Evolutionary conservation across 148 eudicot genomes (phyloP).

Genomic region (Cornus kousa): DNA sequence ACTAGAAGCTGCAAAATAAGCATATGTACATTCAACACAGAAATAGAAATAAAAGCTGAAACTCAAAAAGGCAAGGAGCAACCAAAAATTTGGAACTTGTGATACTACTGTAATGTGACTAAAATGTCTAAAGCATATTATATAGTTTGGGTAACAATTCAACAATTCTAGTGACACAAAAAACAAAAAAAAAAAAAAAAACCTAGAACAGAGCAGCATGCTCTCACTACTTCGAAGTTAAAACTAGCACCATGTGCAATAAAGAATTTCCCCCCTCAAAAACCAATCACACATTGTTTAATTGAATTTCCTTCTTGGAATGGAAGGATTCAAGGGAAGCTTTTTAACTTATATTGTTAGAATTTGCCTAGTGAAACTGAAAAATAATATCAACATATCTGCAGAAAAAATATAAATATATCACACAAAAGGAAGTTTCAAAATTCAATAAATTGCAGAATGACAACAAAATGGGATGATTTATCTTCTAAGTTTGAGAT

Average conservation of each 20-base stretch:
- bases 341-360: not conserved
- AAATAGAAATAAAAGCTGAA: not conserved
- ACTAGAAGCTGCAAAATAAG: not conserved
- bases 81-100: too few species aligned
- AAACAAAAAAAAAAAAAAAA: not conserved
- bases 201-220: not conserved
- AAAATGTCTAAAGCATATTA: too few species aligned
- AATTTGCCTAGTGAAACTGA: conserved; percentile 2
- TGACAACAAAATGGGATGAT: not conserved
- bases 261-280: not conserved
- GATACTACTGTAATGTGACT: too few species aligned
- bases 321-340: not conserved
- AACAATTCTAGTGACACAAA: not conserved
- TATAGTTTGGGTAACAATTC: not conserved
- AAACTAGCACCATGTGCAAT: not conserved
- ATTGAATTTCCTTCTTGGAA: conserved; percentile 12
- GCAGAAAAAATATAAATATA: not conserved
- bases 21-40: not conserved
- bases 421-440: not conserved
- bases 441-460: not conserved
- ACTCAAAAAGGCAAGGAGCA: too few species aligned
- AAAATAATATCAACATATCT: not conserved
- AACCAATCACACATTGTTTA: not conserved
- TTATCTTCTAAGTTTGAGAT: conserved; percentile 2
- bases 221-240: not conserved